Evolutionary conservation across 2,329 filamentous ascomycete genomes (phyloP).

Genomic region (Cytospora schulzeri): DNA sequence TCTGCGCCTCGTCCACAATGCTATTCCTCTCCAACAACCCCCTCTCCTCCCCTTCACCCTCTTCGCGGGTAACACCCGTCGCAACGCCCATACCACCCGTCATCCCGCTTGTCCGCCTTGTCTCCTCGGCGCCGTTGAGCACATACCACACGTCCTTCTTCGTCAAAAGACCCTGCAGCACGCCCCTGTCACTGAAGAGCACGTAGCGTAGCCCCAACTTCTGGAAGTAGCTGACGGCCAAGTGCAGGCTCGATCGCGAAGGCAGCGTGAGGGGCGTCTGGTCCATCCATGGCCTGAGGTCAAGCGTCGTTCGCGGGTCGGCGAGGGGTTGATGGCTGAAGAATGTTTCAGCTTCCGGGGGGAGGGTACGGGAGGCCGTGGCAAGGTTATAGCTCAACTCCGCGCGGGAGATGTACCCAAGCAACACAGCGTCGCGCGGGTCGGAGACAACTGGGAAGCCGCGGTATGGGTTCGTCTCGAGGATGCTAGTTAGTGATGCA

Average conservation of each 20-base stretch:
- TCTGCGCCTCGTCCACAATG: slow-evolving; percentile 37
- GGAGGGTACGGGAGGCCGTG: slow-evolving; percentile 62
- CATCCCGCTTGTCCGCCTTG: slow-evolving; percentile 44
- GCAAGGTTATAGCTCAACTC: slow-evolving; percentile 83
- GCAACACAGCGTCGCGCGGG: slow-evolving; percentile 72
- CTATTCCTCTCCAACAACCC: slow-evolving; percentile 43
- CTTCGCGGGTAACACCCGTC: slow-evolving; percentile 43
- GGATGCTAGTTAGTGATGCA: slow-evolving; percentile 68
- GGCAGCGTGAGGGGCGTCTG: slow-evolving; percentile 93
- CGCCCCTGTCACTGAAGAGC: slow-evolving; percentile 80
- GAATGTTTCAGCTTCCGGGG: slow-evolving; percentile 74
- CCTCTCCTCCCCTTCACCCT: slow-evolving; percentile 44
- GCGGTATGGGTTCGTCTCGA: slow-evolving; percentile 75
- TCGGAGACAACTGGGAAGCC: slow-evolving; percentile 91
- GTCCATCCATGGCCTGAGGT: slow-evolving; percentile 97
- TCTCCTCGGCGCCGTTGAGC: slow-evolving; percentile 74
- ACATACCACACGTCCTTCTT: slow-evolving; percentile 99
- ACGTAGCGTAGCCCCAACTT: slow-evolving; percentile 90
- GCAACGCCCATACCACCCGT: slow-evolving; percentile 31
- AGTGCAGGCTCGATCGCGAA: slow-evolving; percentile 71
- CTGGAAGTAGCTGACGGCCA: slow-evolving; percentile 93
- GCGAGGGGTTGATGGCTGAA: slow-evolving; percentile 83
- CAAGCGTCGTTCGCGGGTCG: slow-evolving; percentile 76
- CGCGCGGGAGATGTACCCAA: slow-evolving; percentile 92
- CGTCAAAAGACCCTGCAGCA: slow-evolving; percentile 81